Conservation (phyloP, 106 monocot genomes). For the Phalaenopsis aphrodite region DNA sequence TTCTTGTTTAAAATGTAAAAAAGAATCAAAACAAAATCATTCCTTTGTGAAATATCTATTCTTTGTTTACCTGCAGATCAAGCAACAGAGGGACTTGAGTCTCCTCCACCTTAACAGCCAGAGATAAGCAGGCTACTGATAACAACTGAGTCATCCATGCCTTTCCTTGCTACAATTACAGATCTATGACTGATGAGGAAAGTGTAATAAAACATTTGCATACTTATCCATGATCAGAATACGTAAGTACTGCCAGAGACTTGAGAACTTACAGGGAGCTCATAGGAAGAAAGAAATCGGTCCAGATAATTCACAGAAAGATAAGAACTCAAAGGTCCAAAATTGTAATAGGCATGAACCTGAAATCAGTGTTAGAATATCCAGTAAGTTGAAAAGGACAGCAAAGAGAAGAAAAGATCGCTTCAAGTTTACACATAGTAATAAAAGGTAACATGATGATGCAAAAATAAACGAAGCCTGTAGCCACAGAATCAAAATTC, state of each 20-base stretch:
- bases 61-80: slow-evolving; percentile 59
- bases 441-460: too few species aligned
- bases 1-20: not conserved
- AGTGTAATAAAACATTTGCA: not conserved
- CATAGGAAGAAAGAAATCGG: slow-evolving; percentile 68
- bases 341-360: slow-evolving; percentile 66
- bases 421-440: not conserved
- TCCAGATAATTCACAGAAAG: slow-evolving; percentile 81
- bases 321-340: slow-evolving; percentile 66
- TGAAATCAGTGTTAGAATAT: slow-evolving; percentile 12
- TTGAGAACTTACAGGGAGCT: slow-evolving; percentile 68
- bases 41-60: too few species aligned
- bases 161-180: slow-evolving; percentile 46
- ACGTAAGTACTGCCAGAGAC: not conserved
- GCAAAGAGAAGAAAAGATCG: not conserved
- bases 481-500: not conserved
- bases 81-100: slow-evolving; percentile 50
- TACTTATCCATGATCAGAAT: not conserved
- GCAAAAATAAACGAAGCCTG: too few species aligned
- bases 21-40: not conserved
- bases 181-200: not conserved
- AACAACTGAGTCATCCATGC: slow-evolving; percentile 80
- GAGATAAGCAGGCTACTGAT: slow-evolving; percentile 77
- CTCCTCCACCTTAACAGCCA: slow-evolving; percentile 86
- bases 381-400: not conserved